These are phyloP conservation scores for Neophaeococcomyces mojaviensis DNA, from an alignment of 2,329 filamentous ascomycete genomes.

Conservation along the genomic window DNA sequence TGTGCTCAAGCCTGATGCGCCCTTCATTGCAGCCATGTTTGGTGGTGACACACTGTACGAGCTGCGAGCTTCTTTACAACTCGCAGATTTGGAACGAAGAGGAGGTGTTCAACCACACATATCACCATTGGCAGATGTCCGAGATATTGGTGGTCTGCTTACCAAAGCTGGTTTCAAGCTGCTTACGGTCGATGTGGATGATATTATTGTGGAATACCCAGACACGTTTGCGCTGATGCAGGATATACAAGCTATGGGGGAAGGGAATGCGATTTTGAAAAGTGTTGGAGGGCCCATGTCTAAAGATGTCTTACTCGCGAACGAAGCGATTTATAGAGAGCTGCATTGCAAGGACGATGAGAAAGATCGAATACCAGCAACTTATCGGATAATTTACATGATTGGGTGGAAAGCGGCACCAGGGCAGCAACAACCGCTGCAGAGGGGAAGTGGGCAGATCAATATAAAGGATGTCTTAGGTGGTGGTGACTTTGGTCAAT, in stretches of 20 bases:
- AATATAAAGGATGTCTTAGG: conserved; percentile 78
- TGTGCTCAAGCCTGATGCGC: conserved; percentile 78
- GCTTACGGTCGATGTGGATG: conserved; percentile 92
- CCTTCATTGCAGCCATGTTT: conserved; percentile 93
- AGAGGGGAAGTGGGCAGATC: conserved; percentile 75
- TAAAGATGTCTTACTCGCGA: conserved; percentile 77
- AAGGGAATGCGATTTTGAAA: conserved; percentile 81
- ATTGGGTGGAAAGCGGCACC: conserved; percentile 92
- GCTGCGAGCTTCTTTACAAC: conserved; percentile 82
- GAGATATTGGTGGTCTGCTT: conserved; percentile 81
- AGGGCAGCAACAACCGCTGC: conserved; percentile 69
- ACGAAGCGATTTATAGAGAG: conserved; percentile 78
- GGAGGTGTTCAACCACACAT: conserved; percentile 90
- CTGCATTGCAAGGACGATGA: conserved; percentile 67
- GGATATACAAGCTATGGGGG: conserved; percentile 93
- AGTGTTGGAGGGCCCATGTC: conserved; percentile 62
- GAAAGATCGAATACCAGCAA: conserved; percentile 62
- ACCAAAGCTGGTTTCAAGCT: conserved; percentile 88
- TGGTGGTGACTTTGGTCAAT: conserved; percentile 31
- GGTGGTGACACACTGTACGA: conserved; percentile 92
- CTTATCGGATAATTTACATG: conserved; percentile 95
- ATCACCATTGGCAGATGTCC: conserved; percentile 83
- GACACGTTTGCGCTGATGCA: conserved; percentile 84
- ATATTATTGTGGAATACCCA: conserved; percentile 92
- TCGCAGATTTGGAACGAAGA: conserved; percentile 80